Percentiles rank a stretch among this genome's conserved stretches.
phyloP scores from a whole-genome alignment of 306 rosid genomes.

The Astragalus membranaceus region DNA sequence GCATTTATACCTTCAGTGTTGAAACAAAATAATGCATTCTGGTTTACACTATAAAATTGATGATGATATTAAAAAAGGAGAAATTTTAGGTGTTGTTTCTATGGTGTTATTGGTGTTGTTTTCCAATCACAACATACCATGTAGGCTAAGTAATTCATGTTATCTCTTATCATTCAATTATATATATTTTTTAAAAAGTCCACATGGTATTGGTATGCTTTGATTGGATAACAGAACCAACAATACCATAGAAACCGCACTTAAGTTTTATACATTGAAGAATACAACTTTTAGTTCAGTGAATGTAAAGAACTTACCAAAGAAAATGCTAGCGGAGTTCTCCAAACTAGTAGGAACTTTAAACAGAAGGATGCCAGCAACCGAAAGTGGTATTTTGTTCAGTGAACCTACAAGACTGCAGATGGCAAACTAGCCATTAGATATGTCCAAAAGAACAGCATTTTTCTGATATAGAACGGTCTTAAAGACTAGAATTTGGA shows the following conservation, averaged over 20 bases:
- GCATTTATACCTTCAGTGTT: constrained; percentile 15
- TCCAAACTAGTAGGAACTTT: constrained; percentile 92
- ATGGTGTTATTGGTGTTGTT: no score
- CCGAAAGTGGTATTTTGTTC: constrained; percentile 94
- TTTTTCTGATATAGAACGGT: constrained; percentile 10
- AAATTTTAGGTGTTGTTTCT: no score
- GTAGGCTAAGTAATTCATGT: no score
- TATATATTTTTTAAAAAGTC: no score
- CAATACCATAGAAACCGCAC: no score
- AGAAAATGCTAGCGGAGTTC: constrained; percentile 84
- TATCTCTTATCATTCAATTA: no score
- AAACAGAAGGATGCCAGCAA: constrained; percentile 86
- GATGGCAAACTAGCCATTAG: constrained; percentile 27
- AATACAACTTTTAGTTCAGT: not conserved
- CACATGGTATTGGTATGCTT: no score
- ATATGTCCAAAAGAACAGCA: not conserved
- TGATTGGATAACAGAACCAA: no score
- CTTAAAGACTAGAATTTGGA: not conserved
- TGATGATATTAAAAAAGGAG: no score
- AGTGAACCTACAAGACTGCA: constrained; percentile 96
- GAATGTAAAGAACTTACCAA: constrained; percentile 51
- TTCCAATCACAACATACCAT: no score
- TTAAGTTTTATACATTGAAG: no score
- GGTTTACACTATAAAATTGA: no score
- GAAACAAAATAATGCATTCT: constrained; percentile 1